Evolutionary conservation across 116 monocot species (phyloP).

Genomic region (Papilionanthe hybrid): DNA sequence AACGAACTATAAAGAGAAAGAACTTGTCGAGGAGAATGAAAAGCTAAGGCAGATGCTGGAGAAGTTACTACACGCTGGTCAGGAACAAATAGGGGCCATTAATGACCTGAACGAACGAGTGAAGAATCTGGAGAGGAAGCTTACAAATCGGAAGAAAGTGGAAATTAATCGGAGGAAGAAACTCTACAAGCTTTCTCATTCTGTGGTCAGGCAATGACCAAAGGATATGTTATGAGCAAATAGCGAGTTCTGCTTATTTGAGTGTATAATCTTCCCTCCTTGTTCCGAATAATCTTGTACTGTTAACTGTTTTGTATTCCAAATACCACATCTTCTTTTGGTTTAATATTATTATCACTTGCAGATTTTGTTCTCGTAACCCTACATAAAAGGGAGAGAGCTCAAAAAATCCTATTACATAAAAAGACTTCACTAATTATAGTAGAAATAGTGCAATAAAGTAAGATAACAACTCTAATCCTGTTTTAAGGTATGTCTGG

Average conservation of each 20-base stretch:
- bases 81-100: constrained; percentile 35
- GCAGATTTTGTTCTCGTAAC: too few species aligned
- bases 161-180: neutral
- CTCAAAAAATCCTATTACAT: too few species aligned
- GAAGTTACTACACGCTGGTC: constrained; percentile 39
- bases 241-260: neutral
- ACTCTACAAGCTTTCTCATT: neutral
- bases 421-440: too few species aligned
- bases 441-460: too few species aligned
- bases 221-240: neutral
- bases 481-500: too few species aligned
- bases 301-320: too few species aligned
- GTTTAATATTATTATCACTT: too few species aligned
- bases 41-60: constrained; percentile 44
- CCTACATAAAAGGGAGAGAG: too few species aligned
- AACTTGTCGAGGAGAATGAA: constrained; percentile 35
- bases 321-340: too few species aligned
- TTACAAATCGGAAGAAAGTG: constrained; percentile 28
- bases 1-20: constrained; percentile 11
- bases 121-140: constrained; percentile 41
- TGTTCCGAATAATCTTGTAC: too few species aligned
- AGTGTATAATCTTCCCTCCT: neutral
- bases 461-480: too few species aligned
- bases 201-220: neutral
- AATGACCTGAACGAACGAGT: constrained; percentile 42